These are phyloP conservation scores for Ascochyta viciae-villosae DNA, from an alignment of 2,329 filamentous ascomycete species.

Conservation along the genomic window DNA sequence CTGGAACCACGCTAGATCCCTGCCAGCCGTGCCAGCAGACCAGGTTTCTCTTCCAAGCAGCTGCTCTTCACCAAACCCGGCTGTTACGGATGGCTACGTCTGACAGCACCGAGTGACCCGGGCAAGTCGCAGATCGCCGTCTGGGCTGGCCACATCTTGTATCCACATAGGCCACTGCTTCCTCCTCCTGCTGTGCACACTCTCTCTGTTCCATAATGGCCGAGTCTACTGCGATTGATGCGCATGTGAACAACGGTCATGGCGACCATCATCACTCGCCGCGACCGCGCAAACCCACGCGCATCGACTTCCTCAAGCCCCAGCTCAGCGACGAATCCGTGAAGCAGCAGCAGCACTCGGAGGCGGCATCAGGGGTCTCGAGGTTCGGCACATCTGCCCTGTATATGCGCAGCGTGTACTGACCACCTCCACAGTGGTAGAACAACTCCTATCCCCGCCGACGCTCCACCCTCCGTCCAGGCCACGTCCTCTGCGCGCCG, in stretches of 20 bases:
- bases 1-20: not conserved
- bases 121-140: conserved; percentile 32
- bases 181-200: conserved; percentile 32
- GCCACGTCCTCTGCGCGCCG: conserved; percentile 85
- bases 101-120: conserved; percentile 31
- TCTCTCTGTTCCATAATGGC: conserved; percentile 34
- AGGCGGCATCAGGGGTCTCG: conserved; percentile 43
- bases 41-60: not conserved
- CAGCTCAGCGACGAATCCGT: conserved; percentile 43
- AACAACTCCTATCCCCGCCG: conserved; percentile 82
- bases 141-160: conserved; percentile 40
- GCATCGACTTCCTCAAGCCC: conserved; percentile 45
- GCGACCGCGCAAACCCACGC: conserved; percentile 46
- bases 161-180: conserved; percentile 16
- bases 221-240: conserved; percentile 41
- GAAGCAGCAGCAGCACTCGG: conserved; percentile 25
- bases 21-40: not conserved
- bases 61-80: conserved; percentile 10
- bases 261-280: conserved; percentile 41
- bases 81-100: conserved; percentile 19
- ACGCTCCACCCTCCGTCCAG: conserved; percentile 91
- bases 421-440: conserved; percentile 65
- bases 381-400: conserved; percentile 55
- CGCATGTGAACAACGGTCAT: conserved; percentile 31
- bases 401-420: conserved; percentile 15